These are phyloP conservation scores for Xylaria sp. DNA, from an alignment of 495 filamentous ascomycete genomes.

Conservation along the genomic window DNA sequence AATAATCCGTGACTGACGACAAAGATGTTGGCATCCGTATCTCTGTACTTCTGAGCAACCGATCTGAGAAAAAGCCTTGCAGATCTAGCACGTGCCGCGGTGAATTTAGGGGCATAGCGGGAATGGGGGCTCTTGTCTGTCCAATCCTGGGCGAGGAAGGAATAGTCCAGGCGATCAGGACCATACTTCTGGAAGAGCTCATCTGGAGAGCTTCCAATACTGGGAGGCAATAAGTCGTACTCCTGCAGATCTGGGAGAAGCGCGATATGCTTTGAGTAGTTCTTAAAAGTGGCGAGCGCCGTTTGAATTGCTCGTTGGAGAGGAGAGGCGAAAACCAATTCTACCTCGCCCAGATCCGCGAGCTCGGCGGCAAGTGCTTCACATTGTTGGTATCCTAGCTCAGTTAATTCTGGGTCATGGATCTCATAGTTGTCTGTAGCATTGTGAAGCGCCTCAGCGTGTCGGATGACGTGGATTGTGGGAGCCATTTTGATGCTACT, in stretches of 20 bases:
- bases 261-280: not conserved
- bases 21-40: not conserved
- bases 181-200: not conserved
- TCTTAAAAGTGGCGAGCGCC: not conserved
- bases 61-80: not conserved
- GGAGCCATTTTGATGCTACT: conserved; percentile 7
- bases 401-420: not conserved
- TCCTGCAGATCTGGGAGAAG: not conserved
- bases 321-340: not conserved
- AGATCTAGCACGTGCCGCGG: not conserved
- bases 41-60: not conserved
- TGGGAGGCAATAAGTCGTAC: not conserved
- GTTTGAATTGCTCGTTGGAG: conserved; percentile 16
- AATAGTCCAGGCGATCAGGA: not conserved
- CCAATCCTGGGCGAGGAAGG: not conserved
- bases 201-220: not conserved
- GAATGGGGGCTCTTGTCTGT: not conserved
- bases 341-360: not conserved
- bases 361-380: not conserved
- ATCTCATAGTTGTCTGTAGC: not conserved
- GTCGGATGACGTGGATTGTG: conserved; percentile 11
- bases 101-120: not conserved
- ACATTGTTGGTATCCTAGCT: not conserved
- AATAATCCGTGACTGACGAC: not conserved
- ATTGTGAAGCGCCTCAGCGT: not conserved